Evolutionary conservation across 2,329 filamentous ascomycete species (phyloP), one percentile per base, ranked within the genome.

Genomic region (Waltergamsia citrina): DNA sequence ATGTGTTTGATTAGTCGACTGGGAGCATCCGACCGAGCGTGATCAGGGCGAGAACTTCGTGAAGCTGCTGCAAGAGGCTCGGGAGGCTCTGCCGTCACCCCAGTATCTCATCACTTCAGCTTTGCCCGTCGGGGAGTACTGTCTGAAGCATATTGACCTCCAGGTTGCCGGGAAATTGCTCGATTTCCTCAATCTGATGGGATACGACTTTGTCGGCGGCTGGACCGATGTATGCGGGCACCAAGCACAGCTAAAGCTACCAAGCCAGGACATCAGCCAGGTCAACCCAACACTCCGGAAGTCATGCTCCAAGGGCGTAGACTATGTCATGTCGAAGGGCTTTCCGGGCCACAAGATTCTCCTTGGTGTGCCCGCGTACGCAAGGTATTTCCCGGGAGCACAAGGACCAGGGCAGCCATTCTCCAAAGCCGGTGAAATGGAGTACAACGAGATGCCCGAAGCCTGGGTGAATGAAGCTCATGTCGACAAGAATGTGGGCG

Each of bases 151-250:
- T 47, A 75, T 82, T 47, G 64, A 79, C 41, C 56, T 81, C 4
- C 43, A 45, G 3, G 56, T 62, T 9, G 69, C 71, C 2, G 60
- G 67, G 2, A 43, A 59, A 4, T 56, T 72, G 24, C 62, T 82
- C 29, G 75, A 82, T 49, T 62, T 71, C 45, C 57, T 82, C 40
- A 81, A 82, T 46, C 60, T 83, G 29, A 83, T 83, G 79, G 65
- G 69, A 10, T 83, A 83, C 48, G 78, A 83, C 50, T 81, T 81
- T 43, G 65, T 69, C 0, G 78, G 78, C 0, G 65, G 73, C 7
- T 82, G 78, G 78, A 68, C 66, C 3, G 52, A 62, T 16, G 65
- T 70, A 20, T 70, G 67, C 8, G 78, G 77, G 10, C 75, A 82
- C 47, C 78, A 82, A 24, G 72, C 78, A 2, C 75, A 79, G 46